Percentiles rank a stretch among this genome's conserved stretches.
phyloP scores from a whole-genome alignment of 352 stramenopile species.

The Phytophthora boehmeriae region DNA sequence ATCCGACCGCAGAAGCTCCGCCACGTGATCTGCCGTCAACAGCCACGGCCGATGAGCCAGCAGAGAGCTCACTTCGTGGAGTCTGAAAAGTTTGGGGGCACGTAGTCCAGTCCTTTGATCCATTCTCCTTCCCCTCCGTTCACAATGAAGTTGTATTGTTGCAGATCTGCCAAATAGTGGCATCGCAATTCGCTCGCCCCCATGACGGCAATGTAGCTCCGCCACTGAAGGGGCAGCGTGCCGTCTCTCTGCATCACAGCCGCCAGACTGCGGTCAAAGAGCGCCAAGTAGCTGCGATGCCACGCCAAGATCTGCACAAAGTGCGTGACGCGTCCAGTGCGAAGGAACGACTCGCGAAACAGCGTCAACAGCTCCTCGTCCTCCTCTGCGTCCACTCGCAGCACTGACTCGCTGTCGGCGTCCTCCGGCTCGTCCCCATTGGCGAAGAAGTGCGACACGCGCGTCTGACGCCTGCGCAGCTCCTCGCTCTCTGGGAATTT shows the following conservation, averaged over 20 bases:
- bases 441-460: conserved; percentile 76
- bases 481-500: conserved; percentile 41
- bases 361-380: conserved; percentile 61
- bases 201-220: conserved; percentile 88
- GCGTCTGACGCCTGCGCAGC: conserved; percentile 34
- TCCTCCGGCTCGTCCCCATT: conserved; percentile 36
- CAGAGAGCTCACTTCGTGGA: conserved; percentile 85
- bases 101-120: conserved; percentile 85
- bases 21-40: conserved; percentile 75
- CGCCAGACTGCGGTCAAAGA: conserved; percentile 68
- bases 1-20: conserved; percentile 68
- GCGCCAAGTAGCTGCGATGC: conserved; percentile 78
- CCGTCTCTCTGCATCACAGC: conserved; percentile 82
- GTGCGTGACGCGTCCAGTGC: conserved; percentile 75
- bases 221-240: conserved; percentile 79
- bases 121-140: conserved; percentile 81
- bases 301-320: conserved; percentile 78
- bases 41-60: conserved; percentile 88
- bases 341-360: conserved; percentile 66
- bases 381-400: conserved; percentile 31
- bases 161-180: conserved; percentile 78
- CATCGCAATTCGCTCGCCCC: conserved; percentile 77
- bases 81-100: conserved; percentile 83
- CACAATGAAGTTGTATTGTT: conserved; percentile 87
- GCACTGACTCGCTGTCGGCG: conserved; percentile 25